Evolutionary conservation across 495 filamentous ascomycete genomes (phyloP), one percentile per base, ranked within the genome.

Genomic region (Tuber calosporum): DNA sequence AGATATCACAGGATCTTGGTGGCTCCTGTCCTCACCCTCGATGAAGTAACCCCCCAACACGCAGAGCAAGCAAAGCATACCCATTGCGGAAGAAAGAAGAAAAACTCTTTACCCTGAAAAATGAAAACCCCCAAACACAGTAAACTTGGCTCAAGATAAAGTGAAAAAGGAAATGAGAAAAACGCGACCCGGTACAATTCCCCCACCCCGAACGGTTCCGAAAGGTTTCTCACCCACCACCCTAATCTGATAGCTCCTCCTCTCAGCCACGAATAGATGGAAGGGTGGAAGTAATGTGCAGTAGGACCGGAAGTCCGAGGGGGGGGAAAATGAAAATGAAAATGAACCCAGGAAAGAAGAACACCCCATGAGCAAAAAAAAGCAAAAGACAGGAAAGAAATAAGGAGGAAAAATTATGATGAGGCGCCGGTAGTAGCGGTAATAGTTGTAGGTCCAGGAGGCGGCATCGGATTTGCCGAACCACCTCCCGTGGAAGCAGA

Each of bases 301-400:
- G 26, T 19, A 62, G 19, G n/a, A 17, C 26, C 26, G 13, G 26
- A 34, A 7, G 53, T 6, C 53, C 13, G 53, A 34, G 26, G 53
- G 19, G 17, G 26, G 9, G 19, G 34, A 62, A 62, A 30, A 34
- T 34, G 53, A 34, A 62, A 62, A 62, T 34, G 53, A 62, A 62
- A 62, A 62, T 19, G 26, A 34, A 62, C 26, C 53, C 53, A 62
- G 53, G 53, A 62, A 62, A 62, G 53, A 62, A 62, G 53, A 62
- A 62, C 53, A 62, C 53, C 53, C 53, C 26, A 62, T 62, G 11
- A 62, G 53, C 53, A 62, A 62, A 34, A 62, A 62, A 34, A 30
- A 34, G 26, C 26, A 30, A 53, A 53, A 34, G 26, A 34, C 17
- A 62, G 5, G 26, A 62, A 62, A 58, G 3, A 58, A 58, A 3